Base-by-base conservation (phyloP, 345 rosid species). In the Gossypium thurberi region DNA sequence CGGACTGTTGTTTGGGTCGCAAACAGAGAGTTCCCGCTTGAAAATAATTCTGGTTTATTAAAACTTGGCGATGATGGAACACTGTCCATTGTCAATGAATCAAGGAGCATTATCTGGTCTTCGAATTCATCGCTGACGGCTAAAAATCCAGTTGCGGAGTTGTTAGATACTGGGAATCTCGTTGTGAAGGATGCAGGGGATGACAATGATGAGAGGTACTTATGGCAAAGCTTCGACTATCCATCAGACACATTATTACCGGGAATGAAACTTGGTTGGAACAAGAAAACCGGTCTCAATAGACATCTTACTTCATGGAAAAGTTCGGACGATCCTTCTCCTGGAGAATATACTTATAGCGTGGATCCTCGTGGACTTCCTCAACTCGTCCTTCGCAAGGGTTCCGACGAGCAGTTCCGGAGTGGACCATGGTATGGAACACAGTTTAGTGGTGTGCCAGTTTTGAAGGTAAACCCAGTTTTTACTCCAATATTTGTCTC, bases 151-250 rank as follows among this genome's bases (percentile, higher is more conserved):
- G 40, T 60, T 21, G 68, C 48, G 17, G 57, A 46, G 52, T 66
- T 71, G 55, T 15, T 71, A 10, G 33, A 59, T 25, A 46, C 85
- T 0, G 91, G 89, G 20, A 85, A 87, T 57, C 77, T 87, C 0
- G 75, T 85, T 18, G 65, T 85, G 3, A 81, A 60, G 61, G 83
- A 81, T 5, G 79, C 74, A 14, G 74, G 50, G 17, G 58, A 63
- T 6, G 67, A 14, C 25, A 33, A 10, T n/a, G 60, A 61, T 50
- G 50, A 85, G 13, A 42, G 47, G 56, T 66, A 51, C 23, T 23
- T 87, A 20, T 85, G 89, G 91, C 86, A 85, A 72, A 85, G 89
- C 68, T 87, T 87, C 48, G 91, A 87, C 55, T 11, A 79, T 63
- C 89, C 85, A 2, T 75, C 82, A 2, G 78, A 85, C 63, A 82